Base-by-base conservation (phyloP, 2,329 filamentous ascomycete species). In the Byssoonygena ceratinophila region DNA sequence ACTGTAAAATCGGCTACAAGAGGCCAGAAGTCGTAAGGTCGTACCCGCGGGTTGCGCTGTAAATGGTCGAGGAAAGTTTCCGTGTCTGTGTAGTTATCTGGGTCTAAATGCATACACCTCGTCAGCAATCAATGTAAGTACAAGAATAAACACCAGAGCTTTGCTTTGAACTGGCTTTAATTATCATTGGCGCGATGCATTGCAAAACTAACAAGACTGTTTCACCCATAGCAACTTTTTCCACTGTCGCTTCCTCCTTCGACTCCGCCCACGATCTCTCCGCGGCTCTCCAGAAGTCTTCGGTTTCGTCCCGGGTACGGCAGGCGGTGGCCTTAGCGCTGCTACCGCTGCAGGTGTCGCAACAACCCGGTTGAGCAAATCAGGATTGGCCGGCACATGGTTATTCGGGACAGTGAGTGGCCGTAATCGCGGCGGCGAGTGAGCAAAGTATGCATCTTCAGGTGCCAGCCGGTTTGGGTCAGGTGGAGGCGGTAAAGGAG, bases 151-250 rank as follows among this genome's bases (percentile, higher is more conserved):
- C n/a, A n/a, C n/a, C n/a, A n/a, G n/a, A n/a, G n/a, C n/a, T n/a
- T n/a, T n/a, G n/a, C n/a, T n/a, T n/a, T n/a, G n/a, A n/a, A n/a
- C n/a, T 18, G 25, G 20, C n/a, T 23, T 23, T n/a, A 14, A 18
- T 8, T 18, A 1, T 1, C 9, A 1, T 23, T 23, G 9, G 11
- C 18, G n/a, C n/a, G n/a, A n/a, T n/a, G n/a, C n/a, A n/a, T n/a
- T n/a, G n/a, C n/a, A 36, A 14, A 27, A 70, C 82, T 58, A 73
- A 90, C 86, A 95, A 31, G 86, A 87, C 67, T 97, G 92, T 71
- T 94, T 95, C 64, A 98, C 90, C 92, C 92, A 98, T 52, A 98
- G 78, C 59, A 98, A 72, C 74, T 97, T 97, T 76, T 94, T 94
- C 87, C 91, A 97, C 9, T 80, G 80, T 58, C 83, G 76, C 61